Conservation (phyloP, 1,284 basidiomycete genomes). For the Irpex rosettiformis region DNA sequence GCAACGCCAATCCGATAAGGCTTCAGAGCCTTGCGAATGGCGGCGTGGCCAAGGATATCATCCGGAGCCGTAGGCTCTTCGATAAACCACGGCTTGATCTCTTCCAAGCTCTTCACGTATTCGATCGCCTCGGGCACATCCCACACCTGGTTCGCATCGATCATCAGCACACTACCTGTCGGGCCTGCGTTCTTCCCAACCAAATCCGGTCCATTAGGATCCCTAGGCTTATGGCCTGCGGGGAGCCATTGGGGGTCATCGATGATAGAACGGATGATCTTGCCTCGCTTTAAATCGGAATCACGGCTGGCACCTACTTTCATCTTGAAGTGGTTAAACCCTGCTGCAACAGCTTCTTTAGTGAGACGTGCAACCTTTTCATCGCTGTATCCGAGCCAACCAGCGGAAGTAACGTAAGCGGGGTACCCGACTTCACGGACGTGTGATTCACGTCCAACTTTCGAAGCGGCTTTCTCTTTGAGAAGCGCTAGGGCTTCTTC, state of each 20-base stretch:
- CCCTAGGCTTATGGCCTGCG: constrained; percentile 47
- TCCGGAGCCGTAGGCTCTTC: constrained; percentile 95
- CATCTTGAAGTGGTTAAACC: constrained; percentile 98
- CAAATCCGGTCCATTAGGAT: constrained; percentile 63
- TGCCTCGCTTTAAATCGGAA: constrained; percentile 84
- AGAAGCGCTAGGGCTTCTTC: constrained; percentile 88
- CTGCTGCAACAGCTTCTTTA: constrained; percentile 77
- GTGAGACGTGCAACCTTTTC: constrained; percentile 89
- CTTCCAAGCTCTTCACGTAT: constrained; percentile 79
- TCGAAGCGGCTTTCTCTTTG: constrained; percentile 71
- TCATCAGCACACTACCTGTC: constrained; percentile 92
- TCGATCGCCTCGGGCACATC: constrained; percentile 92
- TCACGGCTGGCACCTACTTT: constrained; percentile 87
- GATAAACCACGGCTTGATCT: constrained; percentile 96
- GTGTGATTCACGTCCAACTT: constrained; percentile 73
- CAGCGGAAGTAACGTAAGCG: constrained; percentile 92
- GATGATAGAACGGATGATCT: constrained; percentile 89
- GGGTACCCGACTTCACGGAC: constrained; percentile 81
- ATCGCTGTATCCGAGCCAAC: constrained; percentile 91
- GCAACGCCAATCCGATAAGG: constrained; percentile 89
- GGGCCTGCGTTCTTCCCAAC: constrained; percentile 92
- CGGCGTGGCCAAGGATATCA: constrained; percentile 83
- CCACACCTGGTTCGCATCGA: constrained; percentile 98
- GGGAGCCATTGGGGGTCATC: constrained; percentile 82
- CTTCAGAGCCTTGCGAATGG: constrained; percentile 77